Percentiles rank a stretch among this genome's conserved stretches.
phyloP scores from a whole-genome alignment of 352 stramenopile genomes.

The Globisporangium ultimum region DNA sequence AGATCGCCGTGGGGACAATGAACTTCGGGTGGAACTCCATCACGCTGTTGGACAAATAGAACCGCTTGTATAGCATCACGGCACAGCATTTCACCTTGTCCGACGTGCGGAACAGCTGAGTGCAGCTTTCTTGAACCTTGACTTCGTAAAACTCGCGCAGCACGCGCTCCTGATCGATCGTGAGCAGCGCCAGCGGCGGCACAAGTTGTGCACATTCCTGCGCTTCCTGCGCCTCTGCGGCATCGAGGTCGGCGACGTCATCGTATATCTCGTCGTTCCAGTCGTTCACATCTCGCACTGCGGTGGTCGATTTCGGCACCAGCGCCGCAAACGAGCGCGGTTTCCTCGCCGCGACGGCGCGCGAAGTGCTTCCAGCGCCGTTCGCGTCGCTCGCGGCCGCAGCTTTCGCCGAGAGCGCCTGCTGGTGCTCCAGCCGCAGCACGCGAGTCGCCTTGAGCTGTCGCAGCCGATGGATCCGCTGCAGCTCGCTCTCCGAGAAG shows the following conservation, averaged over 20 bases:
- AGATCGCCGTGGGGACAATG: constrained; percentile 82
- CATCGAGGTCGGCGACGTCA: constrained; percentile 25
- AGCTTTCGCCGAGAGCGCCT: constrained; percentile 26
- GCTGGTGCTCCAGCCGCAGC: constrained; percentile 62
- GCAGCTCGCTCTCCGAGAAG: constrained; percentile 64
- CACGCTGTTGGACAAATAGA: constrained; percentile 87
- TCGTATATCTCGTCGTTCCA: constrained; percentile 72
- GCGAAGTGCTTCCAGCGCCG: no score
- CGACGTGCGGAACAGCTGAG: constrained; percentile 78
- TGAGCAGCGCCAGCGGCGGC: constrained; percentile 58
- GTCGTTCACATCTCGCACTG: constrained; percentile 56
- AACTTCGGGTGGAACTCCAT: constrained; percentile 89
- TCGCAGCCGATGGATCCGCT: constrained; percentile 49
- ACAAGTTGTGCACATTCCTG: constrained; percentile 46
- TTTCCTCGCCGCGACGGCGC: constrained; percentile 31
- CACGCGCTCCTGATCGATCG: constrained; percentile 54
- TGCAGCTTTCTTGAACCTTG: constrained; percentile 85
- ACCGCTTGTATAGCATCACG: constrained; percentile 85
- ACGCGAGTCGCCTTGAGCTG: constrained; percentile 60
- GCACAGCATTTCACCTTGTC: constrained; percentile 87
- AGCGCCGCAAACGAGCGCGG: constrained; percentile 78
- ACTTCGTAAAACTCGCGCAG: constrained; percentile 75
- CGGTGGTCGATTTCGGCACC: constrained; percentile 58
- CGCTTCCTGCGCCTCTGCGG: constrained; percentile 47
- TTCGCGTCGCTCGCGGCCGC: constrained; percentile 3